Base-by-base conservation (phyloP, 148 eudicot genomes). In the Camellia japonica region DNA sequence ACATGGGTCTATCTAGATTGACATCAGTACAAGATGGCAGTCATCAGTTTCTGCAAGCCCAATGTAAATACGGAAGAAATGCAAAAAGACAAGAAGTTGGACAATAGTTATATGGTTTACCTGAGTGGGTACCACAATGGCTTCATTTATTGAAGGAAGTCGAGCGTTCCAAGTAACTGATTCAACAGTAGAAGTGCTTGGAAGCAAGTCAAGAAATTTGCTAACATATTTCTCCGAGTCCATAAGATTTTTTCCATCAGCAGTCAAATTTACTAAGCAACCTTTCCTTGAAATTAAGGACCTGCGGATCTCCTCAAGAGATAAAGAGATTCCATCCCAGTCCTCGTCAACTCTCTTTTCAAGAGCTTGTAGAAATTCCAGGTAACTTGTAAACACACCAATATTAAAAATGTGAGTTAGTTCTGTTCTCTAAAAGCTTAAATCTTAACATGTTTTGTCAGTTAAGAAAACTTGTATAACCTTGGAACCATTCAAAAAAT, bases 61-160 rank as follows among this genome's bases (percentile, higher is more conserved):
- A 38, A 72, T 46, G 47, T 44, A 60, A 16, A 23, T 12, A 66
- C 14, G 18, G 6, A 61, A 62, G 47, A 58, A 46, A 6, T 15
- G 16, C 55, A 54, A 69, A 63, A 20, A 7, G 81, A 19, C 74
- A 5, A 20, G 23, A 68, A 30, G 6, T 81, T 44, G 41, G 71
- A 30, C 43, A 59, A 47, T 23, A 42, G 76, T 19, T 46, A 41
- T 83, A 60, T 51, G 75, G 66, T 51, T 82, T 81, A 96, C 99
- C 90, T 96, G 99, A 86, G 99, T 96, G 67, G 99, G 99, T 80
- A 96, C 80, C 70, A 94, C 92, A 80, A 96, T 89, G 76, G 98
- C 99, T 92, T 96, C 99, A 87, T 91, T 92, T 71, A 82, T 88
- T 23, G 84, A 44, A 60, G 94, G 87, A 68, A 96, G 93, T 52